A percentile compares a stretch with the other conserved stretches of the same genome.
These are phyloP conservation scores for Filosporella fistucella DNA, from an alignment of 495 filamentous ascomycete species.

Conservation along the genomic window DNA sequence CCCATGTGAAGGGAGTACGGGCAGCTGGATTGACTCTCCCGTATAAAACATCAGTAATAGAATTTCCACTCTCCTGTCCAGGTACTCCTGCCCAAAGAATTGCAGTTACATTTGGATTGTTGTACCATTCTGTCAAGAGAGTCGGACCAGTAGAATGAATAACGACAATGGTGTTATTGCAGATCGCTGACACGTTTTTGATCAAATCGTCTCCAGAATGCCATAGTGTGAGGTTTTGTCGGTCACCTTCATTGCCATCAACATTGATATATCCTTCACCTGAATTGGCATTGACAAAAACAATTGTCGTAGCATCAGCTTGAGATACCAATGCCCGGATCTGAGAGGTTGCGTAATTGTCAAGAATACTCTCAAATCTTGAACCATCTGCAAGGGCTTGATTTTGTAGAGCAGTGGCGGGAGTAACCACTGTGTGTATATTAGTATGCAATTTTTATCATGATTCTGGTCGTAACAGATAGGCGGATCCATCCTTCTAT, in stretches of 20 bases:
- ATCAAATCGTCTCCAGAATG: conserved; percentile 74
- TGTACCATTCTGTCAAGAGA: conserved; percentile 70
- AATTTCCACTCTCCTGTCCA: conserved; percentile 86
- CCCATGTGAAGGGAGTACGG: conserved; percentile 88
- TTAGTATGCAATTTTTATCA: too few relatives aligned
- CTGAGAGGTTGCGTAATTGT: conserved; percentile 61
- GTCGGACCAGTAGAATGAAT: conserved; percentile 84
- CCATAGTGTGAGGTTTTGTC: conserved; percentile 93
- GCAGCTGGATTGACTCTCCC: conserved; percentile 82
- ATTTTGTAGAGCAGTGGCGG: conserved; percentile 77
- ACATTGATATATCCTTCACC: conserved; percentile 85
- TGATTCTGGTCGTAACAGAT: too few relatives aligned
- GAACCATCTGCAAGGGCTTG: conserved; percentile 59
- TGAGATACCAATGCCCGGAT: conserved; percentile 62
- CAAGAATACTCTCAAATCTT: conserved; percentile 66
- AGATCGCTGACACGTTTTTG: conserved; percentile 69
- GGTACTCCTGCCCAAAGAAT: conserved; percentile 92
- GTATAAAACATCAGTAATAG: conserved; percentile 85
- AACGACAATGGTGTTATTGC: conserved; percentile 90
- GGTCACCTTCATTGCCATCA: conserved; percentile 84
- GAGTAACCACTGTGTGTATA: too few relatives aligned
- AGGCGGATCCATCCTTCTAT: too few relatives aligned
- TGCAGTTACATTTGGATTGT: conserved; percentile 90
- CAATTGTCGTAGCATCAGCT: conserved; percentile 63
- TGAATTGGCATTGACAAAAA: conserved; percentile 84